These are phyloP conservation scores for Russula earlei DNA, from an alignment of 768 basidiomycete genomes.

Conservation along the genomic window DNA sequence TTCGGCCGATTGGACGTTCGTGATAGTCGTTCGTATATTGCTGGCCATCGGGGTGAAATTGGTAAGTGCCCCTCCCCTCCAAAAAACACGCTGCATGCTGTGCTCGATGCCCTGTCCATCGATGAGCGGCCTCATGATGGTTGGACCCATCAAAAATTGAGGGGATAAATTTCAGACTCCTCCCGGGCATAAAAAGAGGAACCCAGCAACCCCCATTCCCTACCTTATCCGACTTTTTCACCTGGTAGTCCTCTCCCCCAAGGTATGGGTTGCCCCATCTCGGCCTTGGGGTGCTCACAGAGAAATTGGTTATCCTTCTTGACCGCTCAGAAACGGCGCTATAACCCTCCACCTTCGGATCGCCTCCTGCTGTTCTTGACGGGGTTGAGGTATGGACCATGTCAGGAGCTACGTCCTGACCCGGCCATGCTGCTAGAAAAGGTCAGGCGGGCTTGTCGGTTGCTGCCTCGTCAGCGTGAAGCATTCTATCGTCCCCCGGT, in stretches of 20 bases:
- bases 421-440: background rate
- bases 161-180: constrained; percentile 8
- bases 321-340: background rate
- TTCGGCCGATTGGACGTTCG: constrained; percentile 2
- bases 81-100: constrained; percentile 1
- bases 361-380: background rate
- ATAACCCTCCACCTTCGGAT: background rate
- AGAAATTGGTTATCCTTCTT: background rate
- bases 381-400: background rate
- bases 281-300: background rate
- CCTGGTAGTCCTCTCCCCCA: background rate
- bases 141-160: background rate
- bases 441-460: background rate
- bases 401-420: background rate
- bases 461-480: background rate
- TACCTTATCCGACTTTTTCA: constrained; percentile 7
- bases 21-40: background rate
- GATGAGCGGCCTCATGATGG: constrained; percentile 11
- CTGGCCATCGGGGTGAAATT: constrained; percentile 1
- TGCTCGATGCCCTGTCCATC: constrained; percentile 4
- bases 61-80: constrained; percentile 7
- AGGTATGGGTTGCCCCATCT: background rate
- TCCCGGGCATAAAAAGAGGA: constrained; percentile 12
- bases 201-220: constrained; percentile 11
- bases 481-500: background rate